A percentile compares a stretch with the other conserved stretches of the same genome.
These are phyloP conservation scores for Phytophthora boehmeriae DNA, from an alignment of 352 stramenopile genomes.

Conservation along the genomic window DNA sequence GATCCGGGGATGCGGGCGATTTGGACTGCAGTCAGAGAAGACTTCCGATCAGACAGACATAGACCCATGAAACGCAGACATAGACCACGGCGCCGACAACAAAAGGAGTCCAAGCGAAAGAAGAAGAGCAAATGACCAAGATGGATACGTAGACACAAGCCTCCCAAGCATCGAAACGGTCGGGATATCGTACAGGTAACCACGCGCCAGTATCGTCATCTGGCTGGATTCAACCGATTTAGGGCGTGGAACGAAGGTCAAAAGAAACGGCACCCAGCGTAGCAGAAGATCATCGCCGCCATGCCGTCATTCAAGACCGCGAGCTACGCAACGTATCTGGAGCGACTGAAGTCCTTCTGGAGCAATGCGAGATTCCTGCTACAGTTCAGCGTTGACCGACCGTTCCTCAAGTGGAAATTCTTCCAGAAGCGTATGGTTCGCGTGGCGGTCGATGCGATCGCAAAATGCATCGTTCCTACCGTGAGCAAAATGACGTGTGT, in stretches of 20 bases:
- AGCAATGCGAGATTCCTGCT: too few relatives aligned
- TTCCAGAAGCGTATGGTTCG: too few relatives aligned
- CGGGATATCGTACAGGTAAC: too few relatives aligned
- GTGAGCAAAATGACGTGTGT: slow-evolving; percentile 8
- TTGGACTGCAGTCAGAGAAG: slow-evolving; percentile 15
- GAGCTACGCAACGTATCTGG: too few relatives aligned
- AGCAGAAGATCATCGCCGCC: not conserved
- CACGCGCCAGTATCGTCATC: too few relatives aligned
- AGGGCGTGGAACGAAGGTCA: slow-evolving; percentile 12
- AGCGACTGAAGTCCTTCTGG: too few relatives aligned
- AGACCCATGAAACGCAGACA: too few relatives aligned
- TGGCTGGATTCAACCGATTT: slow-evolving; percentile 5
- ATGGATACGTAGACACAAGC: slow-evolving; percentile 15
- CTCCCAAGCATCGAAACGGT: too few relatives aligned
- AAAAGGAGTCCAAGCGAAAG: not conserved
- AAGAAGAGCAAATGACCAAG: slow-evolving; percentile 2
- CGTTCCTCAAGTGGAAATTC: slow-evolving; percentile 5
- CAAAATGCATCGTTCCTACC: too few relatives aligned
- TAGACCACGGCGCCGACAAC: too few relatives aligned
- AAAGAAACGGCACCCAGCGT: slow-evolving; percentile 4
- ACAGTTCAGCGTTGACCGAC: too few relatives aligned
- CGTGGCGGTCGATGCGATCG: too few relatives aligned
- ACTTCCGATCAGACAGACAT: slow-evolving; percentile 1
- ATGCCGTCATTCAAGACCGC: slow-evolving; percentile 37
- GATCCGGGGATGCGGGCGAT: slow-evolving; percentile 22